Evolutionary conservation across 2,329 filamentous ascomycete genomes (phyloP).

Genomic region (Coniella lustricola): DNA sequence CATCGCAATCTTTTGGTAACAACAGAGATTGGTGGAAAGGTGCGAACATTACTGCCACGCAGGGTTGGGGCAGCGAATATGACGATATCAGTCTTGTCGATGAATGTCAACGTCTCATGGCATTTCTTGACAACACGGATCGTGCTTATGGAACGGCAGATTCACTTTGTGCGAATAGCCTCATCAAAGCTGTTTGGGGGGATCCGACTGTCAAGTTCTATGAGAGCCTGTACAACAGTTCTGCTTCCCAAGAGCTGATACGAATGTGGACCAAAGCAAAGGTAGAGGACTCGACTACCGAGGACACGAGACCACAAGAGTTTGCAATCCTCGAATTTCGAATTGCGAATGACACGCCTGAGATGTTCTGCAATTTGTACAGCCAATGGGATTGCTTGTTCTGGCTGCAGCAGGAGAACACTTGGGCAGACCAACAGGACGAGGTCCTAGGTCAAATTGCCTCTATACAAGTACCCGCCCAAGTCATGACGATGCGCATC

Average conservation of each 20-base stretch:
- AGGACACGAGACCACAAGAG: slow-evolving; percentile 3
- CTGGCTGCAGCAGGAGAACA: slow-evolving; percentile 19
- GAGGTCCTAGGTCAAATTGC: slow-evolving; percentile 10
- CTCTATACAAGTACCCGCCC: slow-evolving; percentile 9
- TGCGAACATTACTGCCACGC: slow-evolving; percentile 35
- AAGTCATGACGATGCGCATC: slow-evolving; percentile 19
- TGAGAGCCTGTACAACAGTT: slow-evolving; percentile 28
- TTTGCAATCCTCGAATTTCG: slow-evolving; percentile 20
- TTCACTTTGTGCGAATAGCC: slow-evolving; percentile 30
- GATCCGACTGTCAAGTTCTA: slow-evolving; percentile 39
- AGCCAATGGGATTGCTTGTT: slow-evolving; percentile 29
- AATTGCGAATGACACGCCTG: slow-evolving; percentile 76
- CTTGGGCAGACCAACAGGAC: not conserved
- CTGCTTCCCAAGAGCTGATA: slow-evolving; percentile 12
- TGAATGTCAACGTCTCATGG: slow-evolving; percentile 56
- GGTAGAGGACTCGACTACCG: slow-evolving; percentile 2
- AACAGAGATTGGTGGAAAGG: slow-evolving; percentile 57
- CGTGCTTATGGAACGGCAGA: slow-evolving; percentile 52
- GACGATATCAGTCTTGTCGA: slow-evolving; percentile 28
- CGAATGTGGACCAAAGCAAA: slow-evolving; percentile 12
- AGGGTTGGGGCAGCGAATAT: slow-evolving; percentile 23
- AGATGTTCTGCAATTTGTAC: slow-evolving; percentile 53
- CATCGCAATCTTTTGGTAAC: slow-evolving; percentile 44
- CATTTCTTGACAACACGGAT: slow-evolving; percentile 54
- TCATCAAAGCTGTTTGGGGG: slow-evolving; percentile 26